Evolutionary conservation across 306 rosid species (phyloP), one percentile per base, ranked within the genome.

Genomic region (Cyclanthera cordifolia): DNA sequence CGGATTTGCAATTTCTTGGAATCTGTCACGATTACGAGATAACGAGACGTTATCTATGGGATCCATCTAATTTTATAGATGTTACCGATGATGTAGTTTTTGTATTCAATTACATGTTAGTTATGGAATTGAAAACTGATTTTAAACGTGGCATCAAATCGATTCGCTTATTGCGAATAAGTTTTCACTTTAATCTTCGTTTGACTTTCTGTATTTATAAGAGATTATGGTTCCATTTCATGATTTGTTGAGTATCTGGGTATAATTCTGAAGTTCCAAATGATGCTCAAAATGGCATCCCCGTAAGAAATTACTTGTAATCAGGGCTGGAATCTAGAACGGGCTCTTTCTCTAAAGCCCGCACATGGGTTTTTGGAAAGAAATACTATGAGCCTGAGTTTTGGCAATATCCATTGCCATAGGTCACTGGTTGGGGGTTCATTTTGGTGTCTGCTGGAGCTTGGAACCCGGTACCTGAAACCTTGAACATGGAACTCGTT

Each of bases 301-400:
- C 48, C 74, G 43, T 43, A 73, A 45, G 73, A 81, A 65, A 15
- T 2, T 46, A 46, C 19, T 25, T 21, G 9, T 48, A 86, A 88
- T 83, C 97, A 83, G 87, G 97, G 97, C 97, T 86, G 97, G 94
- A 82, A 70, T 91, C 97, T 91, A 82, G 12, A 78, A 73, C 72
- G 76, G 68, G 75, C 89, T 89, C 81, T 77, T 77, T 82, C 81
- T 27, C 32, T 82, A 75, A 58, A 74, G 27, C 24, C 82, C 86
- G 37, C 0, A 0, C 5, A 6, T 7, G 71, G 84, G 86, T 25
- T 67, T 90, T 61, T 87, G 95, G 90, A 21, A 71, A 74, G 84
- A 75, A 85, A 88, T 53, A 85, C 94, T 12, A 71, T 70, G 94
- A 91, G 94, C 89, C 72, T 30, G 97, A 91, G 97, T 85, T 81